phyloP scores from a whole-genome alignment of 805 yeast species.

The Spathaspora boniae region DNA sequence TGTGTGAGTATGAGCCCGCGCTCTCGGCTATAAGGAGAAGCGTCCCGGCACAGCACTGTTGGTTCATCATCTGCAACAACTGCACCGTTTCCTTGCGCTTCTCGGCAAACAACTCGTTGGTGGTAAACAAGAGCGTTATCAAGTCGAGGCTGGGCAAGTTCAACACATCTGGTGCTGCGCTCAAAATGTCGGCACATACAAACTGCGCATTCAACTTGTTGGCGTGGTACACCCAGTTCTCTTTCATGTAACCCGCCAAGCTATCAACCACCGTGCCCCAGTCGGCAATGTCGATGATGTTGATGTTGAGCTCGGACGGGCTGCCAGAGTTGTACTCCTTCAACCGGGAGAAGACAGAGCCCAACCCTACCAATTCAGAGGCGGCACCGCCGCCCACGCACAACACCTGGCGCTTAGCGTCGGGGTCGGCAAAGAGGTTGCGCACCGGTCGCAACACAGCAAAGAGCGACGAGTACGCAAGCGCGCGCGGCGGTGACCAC shows the following conservation, averaged over 20 bases:
- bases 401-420: conserved; percentile 38
- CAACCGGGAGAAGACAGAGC: conserved; percentile 49
- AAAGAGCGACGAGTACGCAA: conserved; percentile 69
- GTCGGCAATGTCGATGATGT: conserved; percentile 73
- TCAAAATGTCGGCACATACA: conserved; percentile 29
- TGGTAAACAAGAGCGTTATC: conserved; percentile 76
- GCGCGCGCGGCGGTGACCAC: conserved; percentile 84
- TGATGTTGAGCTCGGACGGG: conserved; percentile 39
- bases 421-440: conserved; percentile 31
- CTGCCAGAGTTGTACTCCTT: conserved; percentile 33
- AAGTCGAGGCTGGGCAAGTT: conserved; percentile 32
- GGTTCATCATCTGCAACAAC: conserved; percentile 52
- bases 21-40: conserved; percentile 71
- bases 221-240: conserved; percentile 50
- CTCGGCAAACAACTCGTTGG: conserved; percentile 79
- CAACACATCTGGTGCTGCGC: conserved; percentile 11
- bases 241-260: conserved; percentile 41
- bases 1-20: conserved; percentile 87
- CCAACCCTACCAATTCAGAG: conserved; percentile 68
- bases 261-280: conserved; percentile 58
- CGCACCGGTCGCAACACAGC: conserved; percentile 44
- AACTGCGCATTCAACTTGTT: conserved; percentile 27
- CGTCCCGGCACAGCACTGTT: conserved; percentile 53
- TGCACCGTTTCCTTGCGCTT: conserved; percentile 58
- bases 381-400: conserved; percentile 91